phyloP scores from a whole-genome alignment of 371 early-diverging fungal species.

The Ecytonucleospora hepatopenaei region DNA sequence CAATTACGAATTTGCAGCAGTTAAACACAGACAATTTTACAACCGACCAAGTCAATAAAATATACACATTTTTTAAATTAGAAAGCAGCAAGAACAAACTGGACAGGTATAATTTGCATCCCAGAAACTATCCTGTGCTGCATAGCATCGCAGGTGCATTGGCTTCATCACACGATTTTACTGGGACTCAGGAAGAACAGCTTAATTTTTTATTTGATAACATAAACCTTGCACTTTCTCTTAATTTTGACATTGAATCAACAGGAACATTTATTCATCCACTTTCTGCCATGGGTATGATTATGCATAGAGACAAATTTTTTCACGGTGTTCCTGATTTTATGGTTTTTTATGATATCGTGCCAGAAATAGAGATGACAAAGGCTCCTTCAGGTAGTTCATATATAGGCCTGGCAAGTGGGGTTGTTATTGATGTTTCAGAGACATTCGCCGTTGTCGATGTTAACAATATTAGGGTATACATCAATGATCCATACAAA shows the following conservation, averaged over 20 bases:
- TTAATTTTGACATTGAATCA: background rate
- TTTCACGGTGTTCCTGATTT: constrained; percentile 35
- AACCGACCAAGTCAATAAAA: background rate
- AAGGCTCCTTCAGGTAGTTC: background rate
- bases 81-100: background rate
- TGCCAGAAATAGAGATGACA: background rate
- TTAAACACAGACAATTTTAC: constrained; percentile 1
- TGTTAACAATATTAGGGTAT: constrained; percentile 21
- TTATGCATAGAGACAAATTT: background rate
- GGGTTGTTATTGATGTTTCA: constrained; percentile 21
- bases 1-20: background rate
- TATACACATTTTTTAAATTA: constrained; percentile 12
- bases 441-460: constrained; percentile 20
- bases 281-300: background rate
- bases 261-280: background rate
- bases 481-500: constrained; percentile 14
- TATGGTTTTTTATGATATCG: constrained; percentile 33
- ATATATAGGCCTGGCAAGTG: background rate
- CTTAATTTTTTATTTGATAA: background rate
- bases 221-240: background rate
- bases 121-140: constrained; percentile 8
- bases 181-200: background rate
- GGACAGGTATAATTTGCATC: constrained; percentile 7
- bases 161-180: background rate
- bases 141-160: background rate